Evolutionary conservation across 2,329 filamentous ascomycete species (phyloP).

Genomic region (Exutisphaerella laricina): DNA sequence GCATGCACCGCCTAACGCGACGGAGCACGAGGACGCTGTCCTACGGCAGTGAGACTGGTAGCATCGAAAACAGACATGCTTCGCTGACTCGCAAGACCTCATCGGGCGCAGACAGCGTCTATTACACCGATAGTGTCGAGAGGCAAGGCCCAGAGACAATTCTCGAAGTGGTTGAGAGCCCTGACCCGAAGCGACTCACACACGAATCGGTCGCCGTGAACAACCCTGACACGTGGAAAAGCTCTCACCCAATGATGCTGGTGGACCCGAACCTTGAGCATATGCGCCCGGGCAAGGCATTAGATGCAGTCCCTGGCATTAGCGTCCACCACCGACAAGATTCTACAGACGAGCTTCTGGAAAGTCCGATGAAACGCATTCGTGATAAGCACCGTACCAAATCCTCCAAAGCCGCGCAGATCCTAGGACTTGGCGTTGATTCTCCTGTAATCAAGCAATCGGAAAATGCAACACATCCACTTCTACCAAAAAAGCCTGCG

Average conservation of each 20-base stretch:
- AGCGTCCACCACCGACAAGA: background rate
- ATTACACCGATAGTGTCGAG: slow-evolving; percentile 6
- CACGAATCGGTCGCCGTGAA: background rate
- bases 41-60: slow-evolving; percentile 14
- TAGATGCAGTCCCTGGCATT: background rate
- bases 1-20: slow-evolving; percentile 9
- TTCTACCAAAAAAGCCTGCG: background rate
- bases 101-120: slow-evolving; percentile 1
- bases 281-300: background rate
- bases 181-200: background rate
- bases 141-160: slow-evolving; percentile 12
- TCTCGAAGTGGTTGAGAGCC: slow-evolving; percentile 14
- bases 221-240: background rate
- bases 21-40: slow-evolving; percentile 12
- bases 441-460: background rate
- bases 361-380: background rate
- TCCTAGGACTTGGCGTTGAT: background rate
- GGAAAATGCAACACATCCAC: background rate
- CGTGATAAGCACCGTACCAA: too few relatives aligned
- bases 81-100: slow-evolving; percentile 8
- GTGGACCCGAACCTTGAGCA: background rate
- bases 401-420: background rate
- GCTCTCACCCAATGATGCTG: background rate
- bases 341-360: background rate
- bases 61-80: slow-evolving; percentile 9